Percentiles rank a stretch among this genome's conserved stretches.
These are phyloP conservation scores for Gryganskiella cystojenkinii DNA, from an alignment of 192 early-diverging fungal genomes.

Conservation along the genomic window DNA sequence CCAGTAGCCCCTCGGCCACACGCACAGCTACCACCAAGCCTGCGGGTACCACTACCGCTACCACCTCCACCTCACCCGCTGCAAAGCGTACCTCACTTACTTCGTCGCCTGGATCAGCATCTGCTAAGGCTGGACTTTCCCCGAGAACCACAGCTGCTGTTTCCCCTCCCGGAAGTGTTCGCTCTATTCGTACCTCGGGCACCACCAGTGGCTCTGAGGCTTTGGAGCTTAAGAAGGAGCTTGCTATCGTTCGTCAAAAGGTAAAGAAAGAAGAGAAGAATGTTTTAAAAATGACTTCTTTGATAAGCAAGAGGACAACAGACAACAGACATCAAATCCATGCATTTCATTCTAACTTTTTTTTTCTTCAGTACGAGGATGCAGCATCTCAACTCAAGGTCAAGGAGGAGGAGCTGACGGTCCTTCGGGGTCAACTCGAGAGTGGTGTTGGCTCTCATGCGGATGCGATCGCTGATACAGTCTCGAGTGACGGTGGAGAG, in stretches of 20 bases:
- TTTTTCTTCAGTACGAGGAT: constrained; percentile 30
- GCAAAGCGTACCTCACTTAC: constrained; percentile 16
- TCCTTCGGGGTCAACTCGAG: constrained; percentile 27
- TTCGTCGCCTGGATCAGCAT: neutral
- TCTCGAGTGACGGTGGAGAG: constrained; percentile 51
- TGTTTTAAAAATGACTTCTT: neutral
- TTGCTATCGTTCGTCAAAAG: constrained; percentile 40
- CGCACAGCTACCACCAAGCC: constrained; percentile 8
- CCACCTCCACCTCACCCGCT: constrained; percentile 3
- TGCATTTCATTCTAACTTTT: neutral
- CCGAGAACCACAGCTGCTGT: constrained; percentile 11
- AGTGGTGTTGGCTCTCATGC: constrained; percentile 30
- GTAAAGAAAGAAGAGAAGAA: neutral
- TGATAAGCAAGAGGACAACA: neutral
- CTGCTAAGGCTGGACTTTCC: constrained; percentile 11
- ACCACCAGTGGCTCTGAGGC: constrained; percentile 38
- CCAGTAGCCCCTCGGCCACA: neutral
- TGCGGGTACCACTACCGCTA: neutral
- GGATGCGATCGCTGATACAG: constrained; percentile 38
- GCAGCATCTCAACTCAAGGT: constrained; percentile 25
- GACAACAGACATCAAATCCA: neutral
- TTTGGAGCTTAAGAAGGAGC: constrained; percentile 43
- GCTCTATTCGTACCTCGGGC: constrained; percentile 32
- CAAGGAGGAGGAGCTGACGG: constrained; percentile 41
- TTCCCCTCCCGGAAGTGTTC: constrained; percentile 40